phyloP scores from a whole-genome alignment of 495 filamentous ascomycete species.

The Penicillium dipodomyicola region DNA sequence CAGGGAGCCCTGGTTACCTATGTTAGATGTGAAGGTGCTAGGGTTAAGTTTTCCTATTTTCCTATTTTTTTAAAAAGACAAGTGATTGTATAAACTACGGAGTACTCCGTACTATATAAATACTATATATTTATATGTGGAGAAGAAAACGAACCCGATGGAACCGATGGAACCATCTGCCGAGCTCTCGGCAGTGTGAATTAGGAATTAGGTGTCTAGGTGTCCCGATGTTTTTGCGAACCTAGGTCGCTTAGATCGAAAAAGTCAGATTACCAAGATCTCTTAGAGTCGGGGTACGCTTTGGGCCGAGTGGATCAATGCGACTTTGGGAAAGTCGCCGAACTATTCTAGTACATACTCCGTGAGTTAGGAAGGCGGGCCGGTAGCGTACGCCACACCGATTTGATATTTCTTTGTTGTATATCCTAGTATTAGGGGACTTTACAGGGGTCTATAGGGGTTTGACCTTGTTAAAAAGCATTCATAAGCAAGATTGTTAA shows the following conservation, averaged over 20 bases:
- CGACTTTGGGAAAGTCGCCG: slow-evolving; percentile 3
- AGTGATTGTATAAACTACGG: neutral
- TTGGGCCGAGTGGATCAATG: slow-evolving; percentile 4
- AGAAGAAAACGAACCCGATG: neutral
- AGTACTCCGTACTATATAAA: neutral
- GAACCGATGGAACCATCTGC: neutral
- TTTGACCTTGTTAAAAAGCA: neutral
- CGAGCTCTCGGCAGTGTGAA: neutral
- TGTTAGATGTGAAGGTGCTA: neutral
- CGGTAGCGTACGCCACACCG: no score
- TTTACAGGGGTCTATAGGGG: neutral
- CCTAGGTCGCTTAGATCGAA: no score
- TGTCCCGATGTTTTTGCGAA: no score
- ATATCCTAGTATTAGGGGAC: neutral
- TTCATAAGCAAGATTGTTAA: neutral
- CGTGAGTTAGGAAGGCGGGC: neutral
- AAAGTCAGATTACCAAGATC: neutral
- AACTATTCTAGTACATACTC: neutral
- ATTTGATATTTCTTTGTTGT: neutral
- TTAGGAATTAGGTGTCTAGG: no score
- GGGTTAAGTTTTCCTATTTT: no score
- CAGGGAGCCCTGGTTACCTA: neutral
- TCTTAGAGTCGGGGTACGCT: neutral
- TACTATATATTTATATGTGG: neutral
- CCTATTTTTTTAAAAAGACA: no score